Evolutionary conservation across 225 moss, liverwort and hornwort species (phyloP).

Genomic region (Bryum argenteum): DNA sequence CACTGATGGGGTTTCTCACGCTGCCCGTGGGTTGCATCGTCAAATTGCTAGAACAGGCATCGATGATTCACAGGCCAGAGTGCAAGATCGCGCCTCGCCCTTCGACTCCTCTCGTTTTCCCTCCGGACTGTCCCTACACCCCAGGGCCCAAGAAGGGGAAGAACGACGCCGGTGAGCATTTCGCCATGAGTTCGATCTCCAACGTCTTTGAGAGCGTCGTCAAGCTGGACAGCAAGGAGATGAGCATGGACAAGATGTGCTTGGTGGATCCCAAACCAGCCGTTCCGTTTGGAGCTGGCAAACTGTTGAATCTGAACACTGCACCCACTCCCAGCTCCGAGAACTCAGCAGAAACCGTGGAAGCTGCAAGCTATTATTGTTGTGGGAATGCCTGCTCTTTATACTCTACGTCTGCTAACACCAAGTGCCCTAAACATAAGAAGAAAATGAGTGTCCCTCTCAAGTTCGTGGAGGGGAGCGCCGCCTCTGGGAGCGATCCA

Average conservation of each 20-base stretch:
- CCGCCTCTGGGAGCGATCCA: background rate
- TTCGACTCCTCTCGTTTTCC: conserved; percentile 34
- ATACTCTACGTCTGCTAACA: conserved; percentile 21
- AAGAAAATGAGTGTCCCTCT: conserved; percentile 49
- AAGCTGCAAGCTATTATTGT: conserved; percentile 24
- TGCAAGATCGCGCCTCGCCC: conserved; percentile 31
- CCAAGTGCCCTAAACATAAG: conserved; percentile 58
- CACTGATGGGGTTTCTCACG: conserved; percentile 57
- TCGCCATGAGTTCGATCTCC: conserved; percentile 51
- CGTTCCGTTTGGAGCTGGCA: conserved; percentile 49
- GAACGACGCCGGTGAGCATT: conserved; percentile 35
- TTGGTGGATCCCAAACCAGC: conserved; percentile 50
- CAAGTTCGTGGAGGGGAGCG: conserved; percentile 32
- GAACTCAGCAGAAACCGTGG: conserved; percentile 1
- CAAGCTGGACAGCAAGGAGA: conserved; percentile 39
- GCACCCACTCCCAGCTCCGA: background rate
- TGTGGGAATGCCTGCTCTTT: conserved; percentile 55
- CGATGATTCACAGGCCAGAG: conserved; percentile 42
- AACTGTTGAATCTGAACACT: conserved; percentile 37
- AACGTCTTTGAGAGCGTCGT: conserved; percentile 51
- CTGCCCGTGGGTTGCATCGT: conserved; percentile 51
- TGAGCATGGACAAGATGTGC: conserved; percentile 46
- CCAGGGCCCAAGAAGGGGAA: conserved; percentile 37
- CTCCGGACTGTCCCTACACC: conserved; percentile 44
- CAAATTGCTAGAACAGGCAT: conserved; percentile 43